phyloP scores from a whole-genome alignment of 371 early-diverging fungal species.

The Mortierella sp. region DNA sequence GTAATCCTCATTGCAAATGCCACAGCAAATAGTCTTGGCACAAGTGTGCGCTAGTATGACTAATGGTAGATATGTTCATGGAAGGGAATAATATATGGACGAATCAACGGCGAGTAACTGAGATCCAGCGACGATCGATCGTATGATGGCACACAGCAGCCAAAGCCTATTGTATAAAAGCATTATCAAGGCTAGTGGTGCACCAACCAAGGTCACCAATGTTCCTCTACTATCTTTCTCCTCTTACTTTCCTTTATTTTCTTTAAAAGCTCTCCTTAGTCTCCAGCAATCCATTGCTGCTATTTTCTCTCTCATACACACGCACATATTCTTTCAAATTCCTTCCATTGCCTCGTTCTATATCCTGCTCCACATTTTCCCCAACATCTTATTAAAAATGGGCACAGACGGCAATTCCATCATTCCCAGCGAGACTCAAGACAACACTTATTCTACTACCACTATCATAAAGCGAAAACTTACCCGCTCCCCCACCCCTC shows the following conservation, averaged over 20 bases:
- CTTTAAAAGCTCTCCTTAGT: not conserved
- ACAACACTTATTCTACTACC: not conserved
- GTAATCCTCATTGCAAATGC: not conserved
- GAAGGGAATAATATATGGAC: not conserved
- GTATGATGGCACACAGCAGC: no score
- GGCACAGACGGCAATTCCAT: not conserved
- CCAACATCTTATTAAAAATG: not conserved
- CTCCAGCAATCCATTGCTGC: not conserved
- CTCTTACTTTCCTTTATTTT: not conserved
- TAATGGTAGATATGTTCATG: not conserved
- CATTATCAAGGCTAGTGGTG: not conserved
- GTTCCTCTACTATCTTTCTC: not conserved
- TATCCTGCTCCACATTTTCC: not conserved
- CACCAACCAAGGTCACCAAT: not conserved
- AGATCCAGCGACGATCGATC: not conserved
- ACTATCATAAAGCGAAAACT: constrained; percentile 3
- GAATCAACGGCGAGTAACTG: not conserved
- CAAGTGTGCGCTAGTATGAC: not conserved
- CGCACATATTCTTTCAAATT: not conserved
- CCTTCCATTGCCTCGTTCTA: not conserved
- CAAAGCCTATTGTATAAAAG: not conserved
- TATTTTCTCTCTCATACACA: not conserved
- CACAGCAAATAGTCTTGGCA: not conserved
- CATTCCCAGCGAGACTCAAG: not conserved
- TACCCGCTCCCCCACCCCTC: constrained; percentile 13